phyloP scores from a whole-genome alignment of 1,139 yeast species.

The Schwanniomyces etchellsii region DNA sequence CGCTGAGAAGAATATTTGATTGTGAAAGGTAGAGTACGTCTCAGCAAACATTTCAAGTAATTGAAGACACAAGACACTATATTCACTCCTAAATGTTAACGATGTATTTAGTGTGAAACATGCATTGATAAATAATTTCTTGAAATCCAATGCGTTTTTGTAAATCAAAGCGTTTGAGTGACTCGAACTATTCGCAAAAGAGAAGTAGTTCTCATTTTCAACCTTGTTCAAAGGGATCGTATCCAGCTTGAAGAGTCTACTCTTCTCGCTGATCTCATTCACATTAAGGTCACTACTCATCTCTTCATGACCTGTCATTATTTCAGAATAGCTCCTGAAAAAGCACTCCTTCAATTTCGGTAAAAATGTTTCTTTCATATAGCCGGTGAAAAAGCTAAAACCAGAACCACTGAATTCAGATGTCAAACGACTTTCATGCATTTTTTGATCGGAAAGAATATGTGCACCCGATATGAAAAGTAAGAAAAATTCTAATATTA shows the following conservation, averaged over 20 bases:
- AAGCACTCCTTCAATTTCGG: constrained; percentile 60
- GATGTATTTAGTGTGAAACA: constrained; percentile 60
- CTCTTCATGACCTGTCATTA: constrained; percentile 18
- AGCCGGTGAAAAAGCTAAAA: constrained; percentile 53
- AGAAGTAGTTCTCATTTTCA: constrained; percentile 2
- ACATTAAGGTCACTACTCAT: constrained; percentile 2
- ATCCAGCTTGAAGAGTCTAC: constrained; percentile 15
- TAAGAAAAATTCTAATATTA: constrained; percentile 58
- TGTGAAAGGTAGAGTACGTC: constrained; percentile 25
- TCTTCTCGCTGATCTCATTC: background rate
- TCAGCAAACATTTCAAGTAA: constrained; percentile 27
- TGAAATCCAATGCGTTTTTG: constrained; percentile 52
- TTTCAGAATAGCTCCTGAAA: constrained; percentile 25
- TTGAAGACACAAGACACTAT: constrained; percentile 39
- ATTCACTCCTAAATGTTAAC: constrained; percentile 47
- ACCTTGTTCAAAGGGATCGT: constrained; percentile 4
- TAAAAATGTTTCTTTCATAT: constrained; percentile 60
- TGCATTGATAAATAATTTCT: constrained; percentile 43
- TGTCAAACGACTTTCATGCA: constrained; percentile 5
- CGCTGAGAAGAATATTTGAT: constrained; percentile 19
- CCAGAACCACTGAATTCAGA: constrained; percentile 15
- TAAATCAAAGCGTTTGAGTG: constrained; percentile 18
- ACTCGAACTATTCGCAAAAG: constrained; percentile 4
- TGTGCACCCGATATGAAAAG: constrained; percentile 50
- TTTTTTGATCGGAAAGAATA: constrained; percentile 17